A percentile compares a stretch with the other conserved stretches of the same genome.
phyloP scores from a whole-genome alignment of 106 monocot genomes.

The Apostasia ramifera region DNA sequence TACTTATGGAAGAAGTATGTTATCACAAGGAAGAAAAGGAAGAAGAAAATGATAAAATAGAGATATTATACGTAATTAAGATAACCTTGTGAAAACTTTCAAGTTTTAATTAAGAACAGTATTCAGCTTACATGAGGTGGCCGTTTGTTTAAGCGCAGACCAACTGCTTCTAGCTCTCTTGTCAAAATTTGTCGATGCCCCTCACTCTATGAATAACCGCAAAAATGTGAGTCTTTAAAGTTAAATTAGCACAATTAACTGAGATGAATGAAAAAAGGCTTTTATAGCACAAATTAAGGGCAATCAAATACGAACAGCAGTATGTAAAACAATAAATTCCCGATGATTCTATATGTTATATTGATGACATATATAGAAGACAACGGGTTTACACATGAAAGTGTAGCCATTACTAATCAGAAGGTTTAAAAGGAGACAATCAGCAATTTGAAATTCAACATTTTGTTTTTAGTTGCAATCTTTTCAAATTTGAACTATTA shows the following conservation, averaged over 20 bases:
- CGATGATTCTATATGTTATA: too few species aligned
- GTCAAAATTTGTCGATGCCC: slow-evolving; percentile 98
- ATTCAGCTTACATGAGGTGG: slow-evolving; percentile 73
- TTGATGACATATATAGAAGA: too few species aligned
- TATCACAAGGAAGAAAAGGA: neutral
- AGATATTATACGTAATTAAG: neutral
- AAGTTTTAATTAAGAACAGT: neutral
- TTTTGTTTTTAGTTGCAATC: too few species aligned
- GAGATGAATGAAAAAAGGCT: neutral
- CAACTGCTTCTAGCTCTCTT: slow-evolving; percentile 97
- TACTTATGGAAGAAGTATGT: neutral
- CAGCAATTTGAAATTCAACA: too few species aligned
- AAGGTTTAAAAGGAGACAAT: too few species aligned
- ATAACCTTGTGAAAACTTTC: too few species aligned
- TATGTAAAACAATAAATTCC: neutral
- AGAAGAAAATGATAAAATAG: neutral
- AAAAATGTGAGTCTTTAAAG: neutral
- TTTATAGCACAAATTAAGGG: neutral
- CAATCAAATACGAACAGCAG: neutral
- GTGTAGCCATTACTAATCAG: too few species aligned
- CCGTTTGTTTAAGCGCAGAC: slow-evolving; percentile 90
- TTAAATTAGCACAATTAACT: too few species aligned
- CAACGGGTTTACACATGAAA: too few species aligned
- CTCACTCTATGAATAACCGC: slow-evolving; percentile 56
- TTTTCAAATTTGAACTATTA: too few species aligned